Base-by-base conservation (phyloP, 257 asterid species). In the Primulina huaijiensis region DNA sequence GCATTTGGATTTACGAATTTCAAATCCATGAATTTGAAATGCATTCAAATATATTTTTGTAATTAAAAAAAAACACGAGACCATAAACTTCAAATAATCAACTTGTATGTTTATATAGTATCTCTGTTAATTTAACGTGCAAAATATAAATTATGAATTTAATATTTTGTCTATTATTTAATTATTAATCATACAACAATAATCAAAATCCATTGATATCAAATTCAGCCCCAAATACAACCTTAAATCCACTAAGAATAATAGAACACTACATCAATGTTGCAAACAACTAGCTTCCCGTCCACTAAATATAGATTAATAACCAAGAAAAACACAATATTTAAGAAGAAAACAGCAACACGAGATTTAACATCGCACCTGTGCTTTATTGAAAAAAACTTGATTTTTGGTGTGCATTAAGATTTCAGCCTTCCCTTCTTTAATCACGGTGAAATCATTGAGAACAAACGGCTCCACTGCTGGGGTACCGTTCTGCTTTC, bases 371-470 rank as follows among this genome's bases (percentile, higher is more conserved):
- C 11, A 53, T 38, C 35, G 63, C 21, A 94, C 97, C 99, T 94
- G 99, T 14, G 97, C 80, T 72, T 88, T 91, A 82, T 94, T 94
- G 76, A 74, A 94, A 74, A 94, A 94, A 74, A 94, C 99, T 85
- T 79, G 86, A 76, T 94, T 94, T 55, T 88, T 88, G 43, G 90
- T 78, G 81, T 86, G 96, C 99, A 91, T 91, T 37, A 94, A 76
- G 71, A 94, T 89, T 91, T 91, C 97, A 30, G 99, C 97, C 73
- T 94, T 95, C 37, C 97, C 99, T 79, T 94, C 97, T 76, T 86
- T 91, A 73, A 91, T 84, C 25, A 91, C 70, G 25, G 82, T 77
- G 69, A 78, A 87, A 65, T 89, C 97, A 72, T 83, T 78, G 50
- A 87, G 81, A 84, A 86, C 96, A 62, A 85, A 76, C 14, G 93